Conservation (phyloP, 192 early-diverging fungal genomes). For the Linnemannia elongata region DNA sequence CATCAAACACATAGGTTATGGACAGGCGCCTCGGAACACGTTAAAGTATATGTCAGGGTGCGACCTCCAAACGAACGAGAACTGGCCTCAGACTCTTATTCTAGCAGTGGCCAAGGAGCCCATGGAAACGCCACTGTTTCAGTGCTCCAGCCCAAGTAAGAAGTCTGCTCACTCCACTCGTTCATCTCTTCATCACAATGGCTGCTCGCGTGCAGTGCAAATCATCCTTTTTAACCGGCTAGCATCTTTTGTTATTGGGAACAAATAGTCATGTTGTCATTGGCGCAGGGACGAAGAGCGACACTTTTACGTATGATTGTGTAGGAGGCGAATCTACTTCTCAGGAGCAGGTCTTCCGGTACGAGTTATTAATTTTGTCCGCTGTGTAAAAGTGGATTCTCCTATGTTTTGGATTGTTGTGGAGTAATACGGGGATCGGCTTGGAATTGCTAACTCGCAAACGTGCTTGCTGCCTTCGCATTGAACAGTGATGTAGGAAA, state of each 20-base stretch:
- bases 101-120: slow-evolving; percentile 27
- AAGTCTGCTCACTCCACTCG: neutral
- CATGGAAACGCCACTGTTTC: slow-evolving; percentile 21
- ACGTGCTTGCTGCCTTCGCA: slow-evolving; percentile 27
- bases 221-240: neutral
- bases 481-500: slow-evolving; percentile 57
- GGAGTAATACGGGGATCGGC: neutral
- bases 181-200: neutral
- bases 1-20: slow-evolving; percentile 12
- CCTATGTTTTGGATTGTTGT: neutral
- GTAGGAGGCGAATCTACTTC: slow-evolving; percentile 68
- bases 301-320: slow-evolving; percentile 77
- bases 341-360: slow-evolving; percentile 64
- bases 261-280: slow-evolving; percentile 45
- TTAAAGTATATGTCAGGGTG: slow-evolving; percentile 53
- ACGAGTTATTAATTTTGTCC: slow-evolving; percentile 56
- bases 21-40: slow-evolving; percentile 52
- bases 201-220: neutral
- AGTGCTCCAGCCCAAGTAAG: slow-evolving; percentile 35
- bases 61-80: slow-evolving; percentile 52
- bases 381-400: neutral
- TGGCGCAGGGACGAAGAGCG: slow-evolving; percentile 65
- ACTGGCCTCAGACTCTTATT: slow-evolving; percentile 21
- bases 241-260: neutral
- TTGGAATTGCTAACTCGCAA: neutral